phyloP scores from a whole-genome alignment of 345 rosid genomes.

The Eucalyptus tenuipes region DNA sequence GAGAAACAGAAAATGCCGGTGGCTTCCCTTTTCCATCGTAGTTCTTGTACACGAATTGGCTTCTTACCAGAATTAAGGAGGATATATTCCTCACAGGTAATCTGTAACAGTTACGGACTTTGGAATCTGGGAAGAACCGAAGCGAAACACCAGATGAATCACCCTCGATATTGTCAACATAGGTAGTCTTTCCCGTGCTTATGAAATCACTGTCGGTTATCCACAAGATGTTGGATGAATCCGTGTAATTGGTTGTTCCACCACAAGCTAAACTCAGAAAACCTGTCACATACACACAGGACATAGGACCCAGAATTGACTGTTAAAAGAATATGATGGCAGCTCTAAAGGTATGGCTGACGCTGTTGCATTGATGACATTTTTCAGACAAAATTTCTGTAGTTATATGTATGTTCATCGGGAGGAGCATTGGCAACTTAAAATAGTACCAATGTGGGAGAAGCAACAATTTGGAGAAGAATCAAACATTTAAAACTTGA shows the following conservation, averaged over 20 bases:
- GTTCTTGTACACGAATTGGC: constrained; percentile 60
- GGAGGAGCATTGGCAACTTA: neutral
- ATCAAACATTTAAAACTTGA: neutral
- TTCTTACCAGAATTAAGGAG: constrained; percentile 56
- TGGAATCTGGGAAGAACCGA: constrained; percentile 53
- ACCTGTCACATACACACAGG: constrained; percentile 23
- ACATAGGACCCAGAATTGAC: neutral
- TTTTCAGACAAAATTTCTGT: neutral
- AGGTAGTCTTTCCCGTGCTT: constrained; percentile 43
- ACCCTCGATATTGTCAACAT: constrained; percentile 17
- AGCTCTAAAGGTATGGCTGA: neutral
- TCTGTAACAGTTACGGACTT: constrained; percentile 39
- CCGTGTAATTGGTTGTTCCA: constrained; percentile 25
- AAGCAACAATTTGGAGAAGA: neutral
- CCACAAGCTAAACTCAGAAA: constrained; percentile 86
- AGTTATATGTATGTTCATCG: neutral
- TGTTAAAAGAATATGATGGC: neutral
- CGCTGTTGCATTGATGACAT: neutral
- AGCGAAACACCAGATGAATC: constrained; percentile 20
- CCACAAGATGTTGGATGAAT: constrained; percentile 55
- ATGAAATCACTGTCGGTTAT: constrained; percentile 42
- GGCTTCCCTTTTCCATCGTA: constrained; percentile 56
- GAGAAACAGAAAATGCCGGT: constrained; percentile 59
- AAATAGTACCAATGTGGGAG: neutral
- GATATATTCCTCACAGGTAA: constrained; percentile 46